phyloP scores from a whole-genome alignment of 768 basidiomycete genomes.

The Rhodotorula paludigena region DNA sequence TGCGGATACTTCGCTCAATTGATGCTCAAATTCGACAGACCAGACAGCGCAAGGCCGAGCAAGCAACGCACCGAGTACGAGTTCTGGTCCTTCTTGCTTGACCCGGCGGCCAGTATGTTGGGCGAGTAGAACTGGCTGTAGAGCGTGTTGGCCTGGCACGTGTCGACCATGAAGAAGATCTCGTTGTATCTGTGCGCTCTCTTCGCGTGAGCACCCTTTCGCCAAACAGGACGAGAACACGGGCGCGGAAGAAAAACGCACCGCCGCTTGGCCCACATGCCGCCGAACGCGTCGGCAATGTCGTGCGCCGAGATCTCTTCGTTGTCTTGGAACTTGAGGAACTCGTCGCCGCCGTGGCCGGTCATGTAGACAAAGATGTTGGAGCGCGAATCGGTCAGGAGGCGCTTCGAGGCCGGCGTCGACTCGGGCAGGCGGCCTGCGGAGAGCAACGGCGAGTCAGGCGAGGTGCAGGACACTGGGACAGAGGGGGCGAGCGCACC shows the following conservation, averaged over 20 bases:
- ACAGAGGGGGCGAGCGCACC: constrained; percentile 54
- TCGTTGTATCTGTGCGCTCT: constrained; percentile 69
- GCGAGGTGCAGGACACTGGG: not conserved
- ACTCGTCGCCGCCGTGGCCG: constrained; percentile 95
- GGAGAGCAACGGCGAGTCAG: not conserved
- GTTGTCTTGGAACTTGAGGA: constrained; percentile 97
- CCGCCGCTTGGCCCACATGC: constrained; percentile 98
- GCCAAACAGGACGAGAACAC: not conserved
- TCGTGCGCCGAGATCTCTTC: constrained; percentile 97
- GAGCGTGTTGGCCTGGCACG: constrained; percentile 95
- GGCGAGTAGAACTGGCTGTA: constrained; percentile 89
- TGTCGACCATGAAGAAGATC: constrained; percentile 96
- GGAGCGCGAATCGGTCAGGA: constrained; percentile 80
- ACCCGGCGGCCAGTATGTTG: constrained; percentile 85
- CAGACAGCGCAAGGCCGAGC: not conserved
- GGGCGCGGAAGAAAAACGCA: constrained; percentile 47
- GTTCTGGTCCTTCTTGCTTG: constrained; percentile 74
- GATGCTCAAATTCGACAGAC: not conserved
- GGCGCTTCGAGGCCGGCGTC: constrained; percentile 83
- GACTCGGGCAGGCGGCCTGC: constrained; percentile 77
- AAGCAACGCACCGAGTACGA: constrained; percentile 73
- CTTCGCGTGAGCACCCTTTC: not conserved
- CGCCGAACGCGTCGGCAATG: constrained; percentile 95
- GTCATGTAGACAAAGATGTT: constrained; percentile 98
- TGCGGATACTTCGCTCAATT: not conserved